Percentiles rank a stretch among this genome's conserved stretches.
Conservation (phyloP, 495 filamentous ascomycete genomes). For the Podospora anserina region DNA sequence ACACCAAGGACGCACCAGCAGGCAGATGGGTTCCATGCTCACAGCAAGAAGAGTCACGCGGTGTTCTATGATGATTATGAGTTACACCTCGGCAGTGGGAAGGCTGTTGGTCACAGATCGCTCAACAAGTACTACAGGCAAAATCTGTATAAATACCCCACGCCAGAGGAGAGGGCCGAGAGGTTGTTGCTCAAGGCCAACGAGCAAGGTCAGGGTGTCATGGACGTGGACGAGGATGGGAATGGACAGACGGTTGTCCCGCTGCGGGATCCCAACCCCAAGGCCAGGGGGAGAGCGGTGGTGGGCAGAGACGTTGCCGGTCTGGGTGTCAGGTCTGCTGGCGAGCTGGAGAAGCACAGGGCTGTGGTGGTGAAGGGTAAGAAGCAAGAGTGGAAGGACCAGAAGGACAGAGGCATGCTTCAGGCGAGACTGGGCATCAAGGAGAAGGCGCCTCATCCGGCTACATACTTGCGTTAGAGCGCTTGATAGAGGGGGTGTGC, state of each 20-base stretch:
- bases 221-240: conserved; percentile 31
- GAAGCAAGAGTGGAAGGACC: conserved; percentile 27
- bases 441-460: conserved; percentile 31
- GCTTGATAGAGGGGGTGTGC: neutral
- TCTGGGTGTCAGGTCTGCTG: conserved; percentile 22
- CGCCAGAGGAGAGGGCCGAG: conserved; percentile 62
- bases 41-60: conserved; percentile 60
- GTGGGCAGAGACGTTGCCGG: conserved; percentile 29
- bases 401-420: conserved; percentile 19
- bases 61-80: conserved; percentile 89
- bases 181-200: conserved; percentile 52
- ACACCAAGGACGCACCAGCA: conserved; percentile 64
- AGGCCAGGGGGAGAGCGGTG: conserved; percentile 23
- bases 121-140: conserved; percentile 84
- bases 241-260: conserved; percentile 12
- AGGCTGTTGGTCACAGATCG: conserved; percentile 86
- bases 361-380: conserved; percentile 26
- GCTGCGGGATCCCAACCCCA: conserved; percentile 5
- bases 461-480: conserved; percentile 27
- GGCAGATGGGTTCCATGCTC: conserved; percentile 69
- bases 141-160: conserved; percentile 81
- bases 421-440: conserved; percentile 31
- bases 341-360: conserved; percentile 18
- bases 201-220: conserved; percentile 24
- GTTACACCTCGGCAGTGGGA: conserved; percentile 87